Evolutionary conservation across 305 asterid genomes (phyloP).

Genomic region (Withania somnifera): DNA sequence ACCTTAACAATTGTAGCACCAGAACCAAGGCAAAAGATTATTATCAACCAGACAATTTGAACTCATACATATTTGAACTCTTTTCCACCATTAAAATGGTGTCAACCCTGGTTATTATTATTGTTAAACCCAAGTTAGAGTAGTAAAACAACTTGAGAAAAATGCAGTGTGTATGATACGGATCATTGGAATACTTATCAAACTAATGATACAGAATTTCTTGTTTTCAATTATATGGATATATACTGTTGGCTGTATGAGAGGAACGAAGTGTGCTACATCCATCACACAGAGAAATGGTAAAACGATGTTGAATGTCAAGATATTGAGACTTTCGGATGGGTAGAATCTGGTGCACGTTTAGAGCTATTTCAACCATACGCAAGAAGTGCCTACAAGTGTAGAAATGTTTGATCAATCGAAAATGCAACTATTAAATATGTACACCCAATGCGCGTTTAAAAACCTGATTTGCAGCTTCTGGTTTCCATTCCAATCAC

Average conservation of each 20-base stretch:
- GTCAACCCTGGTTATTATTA: background rate
- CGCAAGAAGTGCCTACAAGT: conserved; percentile 70
- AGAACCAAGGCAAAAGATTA: conserved; percentile 90
- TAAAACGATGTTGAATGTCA: background rate
- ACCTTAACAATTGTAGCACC: conserved; percentile 96
- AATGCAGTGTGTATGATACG: background rate
- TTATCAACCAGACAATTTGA: too few species aligned
- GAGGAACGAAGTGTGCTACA: background rate
- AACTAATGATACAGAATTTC: background rate
- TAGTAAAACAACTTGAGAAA: background rate
- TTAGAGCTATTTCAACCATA: conserved; percentile 87
- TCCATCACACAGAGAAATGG: background rate
- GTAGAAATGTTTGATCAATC: background rate
- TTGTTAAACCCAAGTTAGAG: background rate
- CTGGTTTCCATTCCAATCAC: too few species aligned
- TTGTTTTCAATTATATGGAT: background rate
- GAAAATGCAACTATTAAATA: background rate
- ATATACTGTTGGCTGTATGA: background rate
- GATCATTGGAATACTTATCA: background rate
- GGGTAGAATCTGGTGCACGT: conserved; percentile 93
- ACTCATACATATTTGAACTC: too few species aligned
- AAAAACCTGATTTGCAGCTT: conserved; percentile 86
- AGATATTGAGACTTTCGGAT: conserved; percentile 82
- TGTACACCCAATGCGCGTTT: background rate
- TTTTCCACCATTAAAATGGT: background rate